phyloP scores from a whole-genome alignment of 2,329 filamentous ascomycete species.

The Fusarium dimerum region DNA sequence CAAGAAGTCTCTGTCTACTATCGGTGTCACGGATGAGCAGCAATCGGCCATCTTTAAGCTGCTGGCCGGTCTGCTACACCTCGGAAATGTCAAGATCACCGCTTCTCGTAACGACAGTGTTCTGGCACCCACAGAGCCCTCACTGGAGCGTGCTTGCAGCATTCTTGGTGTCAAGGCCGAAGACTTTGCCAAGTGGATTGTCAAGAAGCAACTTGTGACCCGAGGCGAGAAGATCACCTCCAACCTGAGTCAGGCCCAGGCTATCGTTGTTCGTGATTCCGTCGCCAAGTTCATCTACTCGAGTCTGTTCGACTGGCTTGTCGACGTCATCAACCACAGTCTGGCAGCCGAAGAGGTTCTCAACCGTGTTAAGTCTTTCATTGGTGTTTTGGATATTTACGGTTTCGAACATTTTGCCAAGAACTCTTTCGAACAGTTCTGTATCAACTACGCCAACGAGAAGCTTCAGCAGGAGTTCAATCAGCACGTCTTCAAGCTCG shows the following conservation, averaged over 20 bases:
- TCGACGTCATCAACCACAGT: constrained; percentile 93
- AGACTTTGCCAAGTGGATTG: constrained; percentile 95
- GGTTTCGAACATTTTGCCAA: constrained; percentile 99
- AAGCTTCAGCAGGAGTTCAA: constrained; percentile 99
- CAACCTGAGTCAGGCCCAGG: constrained; percentile 90
- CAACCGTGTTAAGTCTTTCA: constrained; percentile 82
- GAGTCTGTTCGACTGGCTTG: constrained; percentile 96
- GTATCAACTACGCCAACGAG: constrained; percentile 99
- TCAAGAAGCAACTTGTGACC: constrained; percentile 97
- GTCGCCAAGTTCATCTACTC: constrained; percentile 99
- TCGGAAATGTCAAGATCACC: constrained; percentile 95
- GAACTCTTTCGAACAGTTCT: constrained; percentile 99
- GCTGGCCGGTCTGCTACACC: constrained; percentile 85
- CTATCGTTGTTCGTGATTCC: constrained; percentile 91
- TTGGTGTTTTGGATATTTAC: constrained; percentile 98
- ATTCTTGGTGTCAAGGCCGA: constrained; percentile 84
- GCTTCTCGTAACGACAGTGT: constrained; percentile 87
- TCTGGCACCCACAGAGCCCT: constrained; percentile 76
- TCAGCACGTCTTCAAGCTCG: constrained; percentile 97
- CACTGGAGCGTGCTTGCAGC: constrained; percentile 76
- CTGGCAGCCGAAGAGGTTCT: constrained; percentile 88
- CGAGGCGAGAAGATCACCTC: constrained; percentile 97
- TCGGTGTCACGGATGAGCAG: constrained; percentile 74
- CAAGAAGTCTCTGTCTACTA: constrained; percentile 80
- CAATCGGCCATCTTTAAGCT: constrained; percentile 88